A percentile compares a stretch with the other conserved stretches of the same genome.
phyloP scores from a whole-genome alignment of 352 stramenopile species.

The Phytophthora ramorum region DNA sequence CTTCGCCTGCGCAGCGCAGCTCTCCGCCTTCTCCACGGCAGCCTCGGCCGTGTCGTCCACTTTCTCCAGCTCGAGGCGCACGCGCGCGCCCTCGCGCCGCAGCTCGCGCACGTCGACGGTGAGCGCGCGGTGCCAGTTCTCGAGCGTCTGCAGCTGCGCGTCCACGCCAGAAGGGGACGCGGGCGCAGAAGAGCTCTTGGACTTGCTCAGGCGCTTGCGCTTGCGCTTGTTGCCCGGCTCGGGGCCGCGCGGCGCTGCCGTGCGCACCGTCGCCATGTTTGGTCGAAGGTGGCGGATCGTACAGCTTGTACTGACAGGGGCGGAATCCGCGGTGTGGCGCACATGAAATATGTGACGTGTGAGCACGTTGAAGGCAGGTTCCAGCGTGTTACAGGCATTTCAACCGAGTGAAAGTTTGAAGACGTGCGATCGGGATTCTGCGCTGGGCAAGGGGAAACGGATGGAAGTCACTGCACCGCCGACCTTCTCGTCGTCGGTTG shows the following conservation, averaged over 20 bases:
- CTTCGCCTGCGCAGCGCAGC: constrained; percentile 22
- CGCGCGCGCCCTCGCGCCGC: constrained; percentile 36
- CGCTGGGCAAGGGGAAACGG: too few species aligned
- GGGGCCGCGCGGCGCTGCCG: constrained; percentile 17
- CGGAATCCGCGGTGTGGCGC: constrained; percentile 3
- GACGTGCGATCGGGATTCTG: too few species aligned
- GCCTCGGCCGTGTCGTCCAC: constrained; percentile 44
- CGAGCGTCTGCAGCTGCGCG: constrained; percentile 33
- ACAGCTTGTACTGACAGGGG: too few species aligned
- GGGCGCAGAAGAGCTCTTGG: background rate
- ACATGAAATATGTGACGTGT: constrained; percentile 35
- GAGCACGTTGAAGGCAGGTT: constrained; percentile 28
- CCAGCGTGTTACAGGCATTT: too few species aligned
- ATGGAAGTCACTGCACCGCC: too few species aligned
- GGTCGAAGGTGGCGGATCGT: background rate
- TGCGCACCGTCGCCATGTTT: constrained; percentile 44
- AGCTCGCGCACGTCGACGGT: constrained; percentile 43
- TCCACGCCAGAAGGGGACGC: constrained; percentile 2
- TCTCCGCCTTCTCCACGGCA: constrained; percentile 43
- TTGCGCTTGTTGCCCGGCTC: constrained; percentile 44
- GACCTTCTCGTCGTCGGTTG: background rate
- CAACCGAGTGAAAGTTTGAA: too few species aligned
- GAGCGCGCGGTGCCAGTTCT: constrained; percentile 44
- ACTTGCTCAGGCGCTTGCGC: constrained; percentile 29
- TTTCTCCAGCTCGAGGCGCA: constrained; percentile 54